Base-by-base conservation (phyloP, 1,284 basidiomycete genomes). In the Mrakiaceae sp. region DNA sequence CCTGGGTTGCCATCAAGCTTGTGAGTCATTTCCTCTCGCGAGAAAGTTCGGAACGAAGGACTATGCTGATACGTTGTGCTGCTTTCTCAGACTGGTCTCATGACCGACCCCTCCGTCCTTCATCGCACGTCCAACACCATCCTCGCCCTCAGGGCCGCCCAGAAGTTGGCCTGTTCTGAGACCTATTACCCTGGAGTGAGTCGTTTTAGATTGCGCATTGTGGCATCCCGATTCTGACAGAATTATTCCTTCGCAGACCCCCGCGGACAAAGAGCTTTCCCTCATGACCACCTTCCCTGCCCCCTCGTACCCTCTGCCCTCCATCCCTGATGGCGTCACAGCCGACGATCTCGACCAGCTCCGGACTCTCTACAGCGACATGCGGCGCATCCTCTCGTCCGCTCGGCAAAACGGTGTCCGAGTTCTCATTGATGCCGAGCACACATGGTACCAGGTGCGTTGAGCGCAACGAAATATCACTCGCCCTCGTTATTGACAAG, bases 1-100 rank as follows among this genome's bases (percentile, higher is more conserved):
- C 88, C 0, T 88, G 86, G 82, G 86, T 93, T 50, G 88, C 90
- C 0, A 75, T 93, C 51, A 93, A 93, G 75, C 76, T 90, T 67
- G 88, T 86, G 70, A 68, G 83, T 75, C 16, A 7, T 5, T 42
- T 9, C 46, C 4, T 12, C 59, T 40, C 55, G 55, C 55, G 9
- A 40, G 55, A 12, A 7, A 12, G 43, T 11, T 5, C 5, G 10
- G 39, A 51, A 11, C 49, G 11, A 11, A 51, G 49, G 49, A 51
- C 49, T 11, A 51, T 11, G n/a, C 27, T 27, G 10, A 55, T 10
- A 27, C 48, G 16, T 48, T 6, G 44, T 56, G 58, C 39, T 42
- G 16, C 48, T 58, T 61, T 14, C 27, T 27, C 66, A 77, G 76
- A 73, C 75, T 14, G 77, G 77, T 27, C 66, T 78, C 10, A 74